These are phyloP conservation scores for Heliamphora ciliata DNA, from an alignment of 179 eudicot species.

Conservation along the genomic window DNA sequence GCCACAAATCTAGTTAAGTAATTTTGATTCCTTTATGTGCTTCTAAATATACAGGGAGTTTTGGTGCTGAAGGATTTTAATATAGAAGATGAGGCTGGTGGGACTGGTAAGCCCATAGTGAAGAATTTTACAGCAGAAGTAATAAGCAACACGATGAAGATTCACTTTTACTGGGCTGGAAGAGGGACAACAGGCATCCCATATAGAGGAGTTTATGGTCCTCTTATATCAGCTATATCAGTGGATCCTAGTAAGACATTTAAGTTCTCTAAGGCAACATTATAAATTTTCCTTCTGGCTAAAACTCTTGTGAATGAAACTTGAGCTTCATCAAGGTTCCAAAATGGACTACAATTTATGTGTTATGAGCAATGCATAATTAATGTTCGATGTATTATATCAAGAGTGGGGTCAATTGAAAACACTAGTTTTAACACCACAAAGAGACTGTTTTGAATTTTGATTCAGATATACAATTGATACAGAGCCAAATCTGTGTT, in stretches of 20 bases:
- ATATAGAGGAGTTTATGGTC: slow-evolving; percentile 50
- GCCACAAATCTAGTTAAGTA: too few relatives aligned
- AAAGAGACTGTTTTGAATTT: background rate
- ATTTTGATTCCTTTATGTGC: background rate
- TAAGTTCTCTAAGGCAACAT: background rate
- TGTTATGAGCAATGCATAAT: background rate
- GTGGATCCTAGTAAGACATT: slow-evolving; percentile 43
- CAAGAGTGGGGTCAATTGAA: background rate
- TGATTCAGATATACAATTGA: background rate
- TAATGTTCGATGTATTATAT: background rate
- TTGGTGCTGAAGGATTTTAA: slow-evolving; percentile 47
- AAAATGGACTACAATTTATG: background rate
- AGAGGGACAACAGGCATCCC: slow-evolving; percentile 54
- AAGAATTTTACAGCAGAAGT: slow-evolving; percentile 31
- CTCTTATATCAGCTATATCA: slow-evolving; percentile 51
- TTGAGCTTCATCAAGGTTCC: background rate
- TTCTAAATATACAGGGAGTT: slow-evolving; percentile 25
- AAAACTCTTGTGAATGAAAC: background rate
- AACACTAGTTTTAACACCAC: too few relatives aligned
- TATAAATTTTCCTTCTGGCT: background rate
- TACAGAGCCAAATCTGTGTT: background rate
- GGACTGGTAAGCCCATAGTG: slow-evolving; percentile 35
- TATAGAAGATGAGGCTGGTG: slow-evolving; percentile 46
- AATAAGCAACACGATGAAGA: slow-evolving; percentile 39
- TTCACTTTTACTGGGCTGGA: slow-evolving; percentile 60